These are phyloP conservation scores for Moesziomyces parantarcticus DNA, from an alignment of 1,284 basidiomycete species.

Conservation along the genomic window DNA sequence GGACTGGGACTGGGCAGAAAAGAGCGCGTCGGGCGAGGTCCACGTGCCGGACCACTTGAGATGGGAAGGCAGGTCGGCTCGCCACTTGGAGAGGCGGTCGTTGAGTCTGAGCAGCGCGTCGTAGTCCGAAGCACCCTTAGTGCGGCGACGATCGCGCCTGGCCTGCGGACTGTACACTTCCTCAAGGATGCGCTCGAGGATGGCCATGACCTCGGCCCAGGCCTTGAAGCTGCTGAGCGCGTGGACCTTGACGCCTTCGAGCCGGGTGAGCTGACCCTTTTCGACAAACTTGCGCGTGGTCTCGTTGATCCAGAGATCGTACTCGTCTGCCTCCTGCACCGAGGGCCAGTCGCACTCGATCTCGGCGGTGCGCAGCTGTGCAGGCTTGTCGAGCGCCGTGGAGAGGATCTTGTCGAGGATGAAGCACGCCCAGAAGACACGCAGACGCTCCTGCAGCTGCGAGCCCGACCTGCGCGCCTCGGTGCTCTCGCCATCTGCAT, in stretches of 20 bases:
- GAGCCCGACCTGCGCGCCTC: slow-evolving; percentile 8
- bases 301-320: slow-evolving; percentile 48
- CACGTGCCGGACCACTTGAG: slow-evolving; percentile 42
- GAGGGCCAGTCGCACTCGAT: slow-evolving; percentile 40
- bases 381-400: slow-evolving; percentile 49
- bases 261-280: slow-evolving; percentile 11
- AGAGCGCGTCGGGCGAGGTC: slow-evolving; percentile 25
- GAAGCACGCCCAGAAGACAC: slow-evolving; percentile 51
- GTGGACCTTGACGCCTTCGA: slow-evolving; percentile 48
- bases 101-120: slow-evolving; percentile 32
- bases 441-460: slow-evolving; percentile 31
- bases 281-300: slow-evolving; percentile 43
- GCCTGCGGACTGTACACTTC: slow-evolving; percentile 50
- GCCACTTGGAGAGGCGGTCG: slow-evolving; percentile 25
- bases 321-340: slow-evolving; percentile 50
- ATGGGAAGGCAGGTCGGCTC: slow-evolving; percentile 31
- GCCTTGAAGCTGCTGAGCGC: slow-evolving; percentile 49
- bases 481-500: neutral
- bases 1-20: neutral
- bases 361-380: slow-evolving; percentile 42
- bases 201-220: slow-evolving; percentile 49
- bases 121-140: slow-evolving; percentile 30
- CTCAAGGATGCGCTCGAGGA: slow-evolving; percentile 49
- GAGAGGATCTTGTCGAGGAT: slow-evolving; percentile 56
- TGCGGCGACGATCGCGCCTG: slow-evolving; percentile 34